These are phyloP conservation scores for Claviceps sp. DNA, from an alignment of 2,329 filamentous ascomycete species.

Conservation along the genomic window DNA sequence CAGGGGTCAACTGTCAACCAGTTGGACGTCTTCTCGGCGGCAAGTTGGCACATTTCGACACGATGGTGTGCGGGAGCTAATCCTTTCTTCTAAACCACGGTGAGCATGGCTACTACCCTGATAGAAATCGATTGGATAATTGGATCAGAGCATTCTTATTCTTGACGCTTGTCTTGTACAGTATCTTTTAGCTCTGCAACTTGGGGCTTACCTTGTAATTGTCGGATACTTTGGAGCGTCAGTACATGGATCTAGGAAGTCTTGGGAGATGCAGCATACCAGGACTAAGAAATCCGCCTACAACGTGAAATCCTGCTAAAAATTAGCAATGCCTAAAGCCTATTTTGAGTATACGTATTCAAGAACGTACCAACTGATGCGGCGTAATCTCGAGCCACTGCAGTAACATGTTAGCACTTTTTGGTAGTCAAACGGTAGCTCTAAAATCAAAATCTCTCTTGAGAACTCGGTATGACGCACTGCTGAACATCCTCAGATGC, in stretches of 20 bases:
- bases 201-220: not conserved
- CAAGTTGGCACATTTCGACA: slow-evolving; percentile 70
- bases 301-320: not conserved
- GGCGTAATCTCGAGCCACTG: not conserved
- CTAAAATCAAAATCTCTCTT: too few relatives aligned
- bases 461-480: not conserved
- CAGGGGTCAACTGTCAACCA: slow-evolving; percentile 75
- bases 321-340: not conserved
- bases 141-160: not conserved
- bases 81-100: slow-evolving; percentile 17
- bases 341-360: not conserved
- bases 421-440: not conserved
- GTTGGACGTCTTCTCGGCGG: slow-evolving; percentile 60
- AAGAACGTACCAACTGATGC: not conserved
- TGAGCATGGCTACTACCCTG: not conserved
- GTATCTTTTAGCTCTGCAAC: not conserved
- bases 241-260: not conserved
- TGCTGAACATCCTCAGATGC: not conserved
- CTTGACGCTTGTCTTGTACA: too few relatives aligned
- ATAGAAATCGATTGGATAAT: not conserved
- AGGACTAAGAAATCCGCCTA: not conserved
- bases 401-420: not conserved
- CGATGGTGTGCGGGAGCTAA: slow-evolving; percentile 24
- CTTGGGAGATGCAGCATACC: not conserved
- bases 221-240: not conserved